Evolutionary conservation across 495 filamentous ascomycete genomes (phyloP), one percentile per base, ranked within the genome.

Genomic region (Xylaria cubensis): DNA sequence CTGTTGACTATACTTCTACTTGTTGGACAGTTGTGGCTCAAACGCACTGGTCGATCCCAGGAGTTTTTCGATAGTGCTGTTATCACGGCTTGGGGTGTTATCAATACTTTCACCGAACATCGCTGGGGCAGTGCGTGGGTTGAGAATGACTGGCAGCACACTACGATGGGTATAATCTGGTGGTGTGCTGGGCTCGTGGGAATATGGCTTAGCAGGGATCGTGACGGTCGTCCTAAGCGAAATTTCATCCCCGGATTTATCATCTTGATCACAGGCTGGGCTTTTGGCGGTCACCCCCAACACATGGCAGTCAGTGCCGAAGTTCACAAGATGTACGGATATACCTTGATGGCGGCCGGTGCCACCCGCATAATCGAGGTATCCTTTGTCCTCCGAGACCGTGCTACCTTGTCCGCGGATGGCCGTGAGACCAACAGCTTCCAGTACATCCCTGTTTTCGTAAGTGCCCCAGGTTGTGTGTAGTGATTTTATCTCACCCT

Each of bases 61-160:
- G 96, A 99, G 81, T 99, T 99, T 86, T 98, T 96, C 83, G 96
- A 99, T 81, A 95, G 92, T 61, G 80, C 92, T 13, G 86, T 98
- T 48, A 99, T 99, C 77, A 92, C 94, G 2, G 89, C 91, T 12
- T 99, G 96, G 96, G 96, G 96, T 53, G 93, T 92, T 78, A 90
- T 99, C 80, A 99, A 98, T 80, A 98, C 97, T 48, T 98, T 99
- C 79, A 98, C 97, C 19, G 96, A 98, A 80, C 96, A 99, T 80
- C 88, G 92, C 46, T 99, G 96, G 96, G 97, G 97, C 46, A 83
- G 85, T 0, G 84, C 88, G 2, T 99, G 96, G 96, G 95, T 92
- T n/a, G 88, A 89, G 77, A 98, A 97, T 77, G 96, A 99, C 79
- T 89, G 97, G 80, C 96, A 99, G 80, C 97, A 98, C 78, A 99